These are phyloP conservation scores for Plasmodiophora brassicae DNA, from an alignment of 208 protist genomes.

Conservation along the genomic window DNA sequence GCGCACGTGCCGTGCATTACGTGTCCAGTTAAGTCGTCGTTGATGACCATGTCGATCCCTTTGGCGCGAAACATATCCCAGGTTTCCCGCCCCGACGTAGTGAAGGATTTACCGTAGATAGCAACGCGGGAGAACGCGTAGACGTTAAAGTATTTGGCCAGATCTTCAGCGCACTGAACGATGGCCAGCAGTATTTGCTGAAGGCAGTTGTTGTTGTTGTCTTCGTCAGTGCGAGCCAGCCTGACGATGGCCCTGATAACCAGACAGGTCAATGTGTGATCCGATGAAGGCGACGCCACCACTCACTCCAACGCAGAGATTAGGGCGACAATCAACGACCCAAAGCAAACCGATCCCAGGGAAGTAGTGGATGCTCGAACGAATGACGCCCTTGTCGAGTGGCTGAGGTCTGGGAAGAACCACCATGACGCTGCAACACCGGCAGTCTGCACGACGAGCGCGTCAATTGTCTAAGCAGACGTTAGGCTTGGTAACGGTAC, in stretches of 20 bases:
- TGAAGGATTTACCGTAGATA: neutral
- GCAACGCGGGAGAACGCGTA: neutral
- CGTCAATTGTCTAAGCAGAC: neutral
- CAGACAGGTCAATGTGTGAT: too few species aligned
- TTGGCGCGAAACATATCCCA: neutral
- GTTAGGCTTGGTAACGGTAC: neutral
- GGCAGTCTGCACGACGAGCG: neutral
- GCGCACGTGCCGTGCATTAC: neutral
- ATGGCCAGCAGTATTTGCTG: neutral
- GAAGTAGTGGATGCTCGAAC: neutral
- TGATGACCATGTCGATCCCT: neutral
- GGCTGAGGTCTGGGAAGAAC: neutral
- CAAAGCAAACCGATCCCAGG: neutral
- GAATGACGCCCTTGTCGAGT: neutral
- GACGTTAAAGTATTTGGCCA: neutral
- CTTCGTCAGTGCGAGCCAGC: too few species aligned
- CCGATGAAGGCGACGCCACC: too few species aligned
- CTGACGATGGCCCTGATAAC: too few species aligned
- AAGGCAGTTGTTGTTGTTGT: neutral
- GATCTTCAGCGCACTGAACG: neutral
- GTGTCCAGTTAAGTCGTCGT: neutral
- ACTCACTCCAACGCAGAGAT: neutral
- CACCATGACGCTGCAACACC: neutral
- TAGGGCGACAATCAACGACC: conserved; percentile 21
- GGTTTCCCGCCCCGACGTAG: neutral